Base-by-base conservation (phyloP, 495 filamentous ascomycete species). In the Hypoxylon lienhwacheense region DNA sequence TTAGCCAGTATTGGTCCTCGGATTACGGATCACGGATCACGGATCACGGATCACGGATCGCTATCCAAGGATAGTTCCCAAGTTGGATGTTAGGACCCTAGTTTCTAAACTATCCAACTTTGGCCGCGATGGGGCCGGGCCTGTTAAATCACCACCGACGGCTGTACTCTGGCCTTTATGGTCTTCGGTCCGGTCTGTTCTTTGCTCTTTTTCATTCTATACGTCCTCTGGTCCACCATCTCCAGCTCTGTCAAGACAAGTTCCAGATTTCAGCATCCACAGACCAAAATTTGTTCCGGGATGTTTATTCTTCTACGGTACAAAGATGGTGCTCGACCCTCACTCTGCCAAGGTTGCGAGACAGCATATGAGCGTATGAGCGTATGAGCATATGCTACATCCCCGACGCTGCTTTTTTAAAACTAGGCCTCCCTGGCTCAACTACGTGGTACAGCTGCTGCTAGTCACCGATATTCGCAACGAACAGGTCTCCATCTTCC, bases 1-100 rank as follows among this genome's bases (percentile, higher is more conserved):
- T 61, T 61, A 61, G 58, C 58, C 58, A 61, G 52, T 61, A 61
- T 56, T 56, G 26, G 25, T 47, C 36, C 45, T 56, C 52, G 58
- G 52, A 61, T 61, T 61, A 61, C 58, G 52, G 52, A 56, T 61
- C 50, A 52, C 41, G 37, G 34, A 32, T 39, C 54, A 47, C 44
- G 53, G 45, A 37, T 37, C 14, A 52, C n/a, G n/a, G n/a, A n/a
- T n/a, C n/a, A n/a, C n/a, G n/a, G n/a, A n/a, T 55, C 47, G 33
- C 31, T 47, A 25, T 37, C 46, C 39, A 40, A 40, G 49, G 44
- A 48, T 46, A n/a, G 47, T 54, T 60, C 39, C 45, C 52, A 48
- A 61, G 52, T 56, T 31, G 47, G 56, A 35, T 45, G 24, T 51
- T 35, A 31, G 43, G 48, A 55, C 47, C 58, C 52, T 50, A 37